phyloP scores from a whole-genome alignment of 2,329 filamentous ascomycete genomes.

The Arthrinium phaeospermum region DNA sequence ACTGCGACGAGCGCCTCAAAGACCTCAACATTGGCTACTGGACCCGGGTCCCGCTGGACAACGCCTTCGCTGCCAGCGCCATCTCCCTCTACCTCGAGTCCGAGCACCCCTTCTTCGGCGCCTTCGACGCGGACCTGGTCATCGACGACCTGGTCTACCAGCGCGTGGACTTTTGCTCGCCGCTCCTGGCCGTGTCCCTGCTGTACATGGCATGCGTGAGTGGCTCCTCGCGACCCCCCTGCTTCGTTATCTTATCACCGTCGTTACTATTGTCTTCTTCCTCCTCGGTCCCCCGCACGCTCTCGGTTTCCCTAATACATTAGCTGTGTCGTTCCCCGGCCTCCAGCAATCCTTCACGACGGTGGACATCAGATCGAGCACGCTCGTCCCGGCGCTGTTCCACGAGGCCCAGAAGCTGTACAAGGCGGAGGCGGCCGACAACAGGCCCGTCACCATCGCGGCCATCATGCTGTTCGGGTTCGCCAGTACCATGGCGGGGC shows the following conservation, averaged over 20 bases:
- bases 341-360: background rate
- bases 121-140: conserved; percentile 38
- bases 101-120: conserved; percentile 44
- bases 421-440: background rate
- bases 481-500: background rate
- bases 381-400: background rate
- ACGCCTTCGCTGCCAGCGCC: conserved; percentile 36
- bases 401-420: background rate
- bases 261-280: background rate
- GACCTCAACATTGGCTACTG: conserved; percentile 39
- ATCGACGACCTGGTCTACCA: conserved; percentile 25
- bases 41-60: conserved; percentile 40
- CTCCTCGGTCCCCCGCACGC: background rate
- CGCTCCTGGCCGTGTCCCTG: conserved; percentile 24
- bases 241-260: too few relatives aligned
- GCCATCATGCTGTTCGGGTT: conserved; percentile 3
- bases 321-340: background rate
- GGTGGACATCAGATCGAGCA: background rate
- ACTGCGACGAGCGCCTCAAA: conserved; percentile 37
- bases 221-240: background rate
- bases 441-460: background rate
- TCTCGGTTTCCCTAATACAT: background rate
- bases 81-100: conserved; percentile 45
- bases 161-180: conserved; percentile 28
- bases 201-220: conserved; percentile 27